These are phyloP conservation scores for Lasiodiplodia sp. DNA, from an alignment of 2,329 filamentous ascomycete genomes.

Conservation along the genomic window DNA sequence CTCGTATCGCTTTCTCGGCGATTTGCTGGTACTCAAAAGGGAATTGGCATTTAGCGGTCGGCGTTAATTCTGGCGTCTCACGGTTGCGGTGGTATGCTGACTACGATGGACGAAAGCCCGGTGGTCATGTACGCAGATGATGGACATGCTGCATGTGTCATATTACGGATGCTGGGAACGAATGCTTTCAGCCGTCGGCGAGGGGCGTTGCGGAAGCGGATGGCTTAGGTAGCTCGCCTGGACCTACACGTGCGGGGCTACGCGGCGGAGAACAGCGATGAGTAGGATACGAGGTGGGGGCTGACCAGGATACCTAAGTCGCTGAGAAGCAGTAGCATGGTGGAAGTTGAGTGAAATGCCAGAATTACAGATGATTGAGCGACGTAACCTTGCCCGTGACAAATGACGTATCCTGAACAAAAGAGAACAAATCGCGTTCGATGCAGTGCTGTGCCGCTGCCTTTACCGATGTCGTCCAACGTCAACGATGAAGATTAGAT, in stretches of 20 bases:
- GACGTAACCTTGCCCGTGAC: not conserved
- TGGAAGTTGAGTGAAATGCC: conserved; percentile 20
- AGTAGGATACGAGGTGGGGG: conserved; percentile 12
- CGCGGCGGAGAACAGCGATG: conserved; percentile 1
- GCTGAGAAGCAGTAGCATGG: conserved; percentile 13
- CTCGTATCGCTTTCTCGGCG: conserved; percentile 29
- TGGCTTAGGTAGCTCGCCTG: not conserved
- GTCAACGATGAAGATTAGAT: not conserved
- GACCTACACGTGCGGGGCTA: conserved; percentile 3
- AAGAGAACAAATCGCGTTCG: conserved; percentile 2
- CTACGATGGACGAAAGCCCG: not conserved
- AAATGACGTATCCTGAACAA: not conserved
- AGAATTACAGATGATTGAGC: conserved; percentile 11
- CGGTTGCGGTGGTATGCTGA: conserved; percentile 20
- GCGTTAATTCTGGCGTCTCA: conserved; percentile 38
- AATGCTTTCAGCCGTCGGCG: conserved; percentile 1
- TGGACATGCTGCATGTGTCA: conserved; percentile 18
- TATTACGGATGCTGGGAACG: conserved; percentile 2
- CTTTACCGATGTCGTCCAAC: not conserved
- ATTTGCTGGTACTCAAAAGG: conserved; percentile 25
- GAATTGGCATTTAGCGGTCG: conserved; percentile 46
- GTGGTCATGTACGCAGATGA: conserved; percentile 13
- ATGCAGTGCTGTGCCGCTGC: not conserved
- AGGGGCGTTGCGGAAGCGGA: conserved; percentile 17
- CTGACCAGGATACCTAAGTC: conserved; percentile 7